A percentile compares a stretch with the other conserved stretches of the same genome.
phyloP scores from a whole-genome alignment of 2,329 filamentous ascomycete species.

The Trichothecium sympodiale region DNA sequence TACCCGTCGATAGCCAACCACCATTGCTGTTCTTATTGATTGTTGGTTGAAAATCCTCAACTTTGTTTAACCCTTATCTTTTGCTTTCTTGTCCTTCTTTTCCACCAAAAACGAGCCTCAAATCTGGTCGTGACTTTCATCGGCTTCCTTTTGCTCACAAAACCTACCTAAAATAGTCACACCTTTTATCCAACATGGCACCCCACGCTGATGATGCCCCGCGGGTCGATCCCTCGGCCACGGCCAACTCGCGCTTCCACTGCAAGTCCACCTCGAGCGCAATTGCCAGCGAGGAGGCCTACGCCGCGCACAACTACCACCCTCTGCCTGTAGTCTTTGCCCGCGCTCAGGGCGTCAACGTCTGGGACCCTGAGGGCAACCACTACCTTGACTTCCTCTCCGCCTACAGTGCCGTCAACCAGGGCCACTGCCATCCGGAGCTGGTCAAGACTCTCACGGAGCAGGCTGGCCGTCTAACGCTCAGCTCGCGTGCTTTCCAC shows the following conservation, averaged over 20 bases:
- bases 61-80: no score
- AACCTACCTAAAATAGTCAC: not conserved
- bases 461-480: constrained; percentile 78
- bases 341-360: constrained; percentile 70
- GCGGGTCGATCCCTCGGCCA: constrained; percentile 17
- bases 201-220: constrained; percentile 41
- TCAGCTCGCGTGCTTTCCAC: constrained; percentile 92
- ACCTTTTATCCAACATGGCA: constrained; percentile 33
- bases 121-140: not conserved
- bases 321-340: constrained; percentile 91
- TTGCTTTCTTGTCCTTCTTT: not conserved
- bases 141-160: constrained; percentile 1
- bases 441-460: constrained; percentile 82
- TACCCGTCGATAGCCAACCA: no score
- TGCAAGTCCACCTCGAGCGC: constrained; percentile 67
- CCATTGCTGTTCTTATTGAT: no score
- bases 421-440: constrained; percentile 95
- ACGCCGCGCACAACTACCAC: constrained; percentile 97
- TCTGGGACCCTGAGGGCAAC: constrained; percentile 94
- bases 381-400: constrained; percentile 97
- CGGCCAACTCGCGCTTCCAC: constrained; percentile 45
- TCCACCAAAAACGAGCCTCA: no score
- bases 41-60: no score
- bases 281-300: constrained; percentile 70
- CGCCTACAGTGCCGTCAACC: constrained; percentile 95